Conservation (phyloP, 108 stramenopile species). For the Mayamaea pseudoterrestris region DNA sequence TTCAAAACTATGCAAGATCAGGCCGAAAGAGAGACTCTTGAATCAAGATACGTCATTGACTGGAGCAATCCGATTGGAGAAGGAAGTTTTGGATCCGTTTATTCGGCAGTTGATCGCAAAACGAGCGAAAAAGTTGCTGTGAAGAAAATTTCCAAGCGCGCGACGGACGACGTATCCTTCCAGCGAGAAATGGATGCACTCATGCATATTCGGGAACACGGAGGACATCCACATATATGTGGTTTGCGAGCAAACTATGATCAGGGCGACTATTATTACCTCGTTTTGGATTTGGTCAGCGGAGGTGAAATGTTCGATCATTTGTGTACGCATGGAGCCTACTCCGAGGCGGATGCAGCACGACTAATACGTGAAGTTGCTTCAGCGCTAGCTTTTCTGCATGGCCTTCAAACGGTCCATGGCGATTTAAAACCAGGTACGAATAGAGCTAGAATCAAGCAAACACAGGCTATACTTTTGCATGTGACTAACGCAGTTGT, state of each 20-base stretch:
- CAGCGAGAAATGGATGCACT: slow-evolving; percentile 72
- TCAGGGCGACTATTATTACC: slow-evolving; percentile 50
- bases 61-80: slow-evolving; percentile 23
- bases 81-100: slow-evolving; percentile 68
- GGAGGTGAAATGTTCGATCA: slow-evolving; percentile 82
- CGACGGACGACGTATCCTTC: slow-evolving; percentile 50
- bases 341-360: slow-evolving; percentile 63
- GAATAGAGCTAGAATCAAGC: too few species aligned
- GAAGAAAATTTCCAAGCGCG: slow-evolving; percentile 70
- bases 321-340: slow-evolving; percentile 58
- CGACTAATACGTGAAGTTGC: slow-evolving; percentile 52
- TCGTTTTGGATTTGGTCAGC: slow-evolving; percentile 53
- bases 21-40: neutral
- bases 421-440: slow-evolving; percentile 81
- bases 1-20: neutral
- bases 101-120: slow-evolving; percentile 33
- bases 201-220: slow-evolving; percentile 46
- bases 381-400: slow-evolving; percentile 59
- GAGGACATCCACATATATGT: slow-evolving; percentile 78
- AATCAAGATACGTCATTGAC: slow-evolving; percentile 1
- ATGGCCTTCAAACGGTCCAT: slow-evolving; percentile 56
- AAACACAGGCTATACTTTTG: too few species aligned
- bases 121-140: slow-evolving; percentile 47
- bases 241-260: slow-evolving; percentile 54
- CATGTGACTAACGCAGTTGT: too few species aligned